Evolutionary conservation across 2,329 filamentous ascomycete genomes (phyloP).

Genomic region (Helotiales sp.): DNA sequence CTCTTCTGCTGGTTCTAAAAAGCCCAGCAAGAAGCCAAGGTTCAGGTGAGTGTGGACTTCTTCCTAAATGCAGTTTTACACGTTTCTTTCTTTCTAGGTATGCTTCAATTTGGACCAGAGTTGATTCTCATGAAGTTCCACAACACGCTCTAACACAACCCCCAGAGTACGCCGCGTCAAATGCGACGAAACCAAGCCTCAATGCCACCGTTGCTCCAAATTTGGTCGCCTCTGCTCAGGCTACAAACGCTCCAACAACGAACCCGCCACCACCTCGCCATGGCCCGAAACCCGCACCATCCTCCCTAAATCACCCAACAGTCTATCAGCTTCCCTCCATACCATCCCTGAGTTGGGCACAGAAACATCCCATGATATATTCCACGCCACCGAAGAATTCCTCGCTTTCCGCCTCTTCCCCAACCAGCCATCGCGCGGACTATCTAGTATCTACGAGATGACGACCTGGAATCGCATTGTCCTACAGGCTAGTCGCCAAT

Average conservation of each 20-base stretch:
- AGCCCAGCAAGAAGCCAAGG: too few species aligned
- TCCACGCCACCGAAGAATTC: conserved; percentile 2
- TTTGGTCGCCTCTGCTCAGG: conserved; percentile 9
- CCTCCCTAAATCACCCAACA: background rate
- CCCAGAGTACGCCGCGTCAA: conserved; percentile 9
- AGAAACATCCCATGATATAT: background rate
- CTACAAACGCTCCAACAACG: background rate
- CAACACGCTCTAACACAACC: too few species aligned
- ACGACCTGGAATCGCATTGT: conserved; percentile 66
- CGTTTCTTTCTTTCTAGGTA: too few species aligned
- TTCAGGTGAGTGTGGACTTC: too few species aligned
- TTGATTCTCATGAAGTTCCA: too few species aligned
- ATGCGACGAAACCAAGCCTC: conserved; percentile 9
- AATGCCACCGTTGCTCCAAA: conserved; percentile 10
- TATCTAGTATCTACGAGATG: conserved; percentile 68
- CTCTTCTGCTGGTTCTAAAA: too few species aligned
- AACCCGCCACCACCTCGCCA: background rate
- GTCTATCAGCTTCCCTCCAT: too few species aligned
- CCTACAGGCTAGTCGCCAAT: conserved; percentile 62
- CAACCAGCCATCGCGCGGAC: conserved; percentile 60
- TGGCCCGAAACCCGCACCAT: background rate
- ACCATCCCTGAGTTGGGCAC: background rate
- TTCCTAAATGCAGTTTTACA: too few species aligned
- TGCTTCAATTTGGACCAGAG: too few species aligned
- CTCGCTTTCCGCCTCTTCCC: conserved; percentile 65